phyloP scores from a whole-genome alignment of 768 basidiomycete species.

The Hypholoma fasciculare region DNA sequence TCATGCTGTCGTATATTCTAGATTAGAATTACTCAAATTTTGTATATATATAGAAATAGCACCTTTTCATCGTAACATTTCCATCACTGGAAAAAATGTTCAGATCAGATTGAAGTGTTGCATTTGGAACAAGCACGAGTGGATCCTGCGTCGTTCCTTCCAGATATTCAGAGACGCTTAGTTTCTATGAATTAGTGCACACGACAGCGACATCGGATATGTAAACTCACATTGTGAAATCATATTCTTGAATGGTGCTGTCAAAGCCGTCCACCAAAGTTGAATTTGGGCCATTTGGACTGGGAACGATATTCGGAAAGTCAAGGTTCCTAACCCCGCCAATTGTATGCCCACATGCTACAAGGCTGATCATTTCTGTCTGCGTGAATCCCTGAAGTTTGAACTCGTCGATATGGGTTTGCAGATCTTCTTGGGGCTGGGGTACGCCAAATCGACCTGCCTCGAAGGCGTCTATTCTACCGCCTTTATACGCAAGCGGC shows the following conservation, averaged over 20 bases:
- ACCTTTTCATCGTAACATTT: constrained; percentile 40
- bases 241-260: not conserved
- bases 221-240: constrained; percentile 17
- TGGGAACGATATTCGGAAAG: constrained; percentile 35
- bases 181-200: not conserved
- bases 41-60: not conserved
- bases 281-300: not conserved
- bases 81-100: constrained; percentile 37
- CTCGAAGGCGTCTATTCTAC: constrained; percentile 36
- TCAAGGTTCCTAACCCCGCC: constrained; percentile 38
- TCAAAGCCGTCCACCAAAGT: not conserved
- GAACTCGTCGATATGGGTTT: constrained; percentile 32
- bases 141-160: constrained; percentile 38
- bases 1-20: not conserved
- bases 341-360: constrained; percentile 44
- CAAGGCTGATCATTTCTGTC: constrained; percentile 42
- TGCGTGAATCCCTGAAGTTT: constrained; percentile 34
- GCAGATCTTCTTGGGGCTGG: constrained; percentile 33
- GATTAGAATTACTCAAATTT: not conserved
- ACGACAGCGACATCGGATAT: not conserved
- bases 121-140: constrained; percentile 31
- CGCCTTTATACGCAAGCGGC: constrained; percentile 35
- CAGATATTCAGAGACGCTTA: constrained; percentile 40
- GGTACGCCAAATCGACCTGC: constrained; percentile 40
- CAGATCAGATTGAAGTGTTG: constrained; percentile 36